Conservation (phyloP, 1,284 basidiomycete genomes). For the Tilletia indica region DNA sequence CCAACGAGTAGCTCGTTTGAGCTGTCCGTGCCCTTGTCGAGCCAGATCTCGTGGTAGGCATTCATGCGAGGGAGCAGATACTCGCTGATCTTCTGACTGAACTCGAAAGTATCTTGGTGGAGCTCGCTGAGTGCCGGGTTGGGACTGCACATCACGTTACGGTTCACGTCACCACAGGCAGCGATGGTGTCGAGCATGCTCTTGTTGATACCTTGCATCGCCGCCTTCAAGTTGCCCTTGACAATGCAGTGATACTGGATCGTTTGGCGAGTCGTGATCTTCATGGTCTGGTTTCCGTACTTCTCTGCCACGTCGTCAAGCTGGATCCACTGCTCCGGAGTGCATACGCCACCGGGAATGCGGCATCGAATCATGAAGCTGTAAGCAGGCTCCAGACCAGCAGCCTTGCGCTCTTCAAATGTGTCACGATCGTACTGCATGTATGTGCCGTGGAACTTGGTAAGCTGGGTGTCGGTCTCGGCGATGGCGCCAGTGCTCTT, state of each 20-base stretch:
- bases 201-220: constrained; percentile 94
- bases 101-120: constrained; percentile 80
- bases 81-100: constrained; percentile 80
- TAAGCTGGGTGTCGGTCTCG: constrained; percentile 85
- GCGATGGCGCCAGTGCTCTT: constrained; percentile 82
- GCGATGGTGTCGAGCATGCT: constrained; percentile 90
- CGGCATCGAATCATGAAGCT: constrained; percentile 98
- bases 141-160: constrained; percentile 88
- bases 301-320: constrained; percentile 95
- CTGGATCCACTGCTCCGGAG: constrained; percentile 85
- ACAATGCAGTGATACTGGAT: constrained; percentile 99
- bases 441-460: constrained; percentile 87
- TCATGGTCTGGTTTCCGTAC: constrained; percentile 90
- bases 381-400: constrained; percentile 92
- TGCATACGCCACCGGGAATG: constrained; percentile 92
- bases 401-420: constrained; percentile 86
- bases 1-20: constrained; percentile 76
- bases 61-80: constrained; percentile 84
- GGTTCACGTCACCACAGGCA: constrained; percentile 94
- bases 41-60: constrained; percentile 98
- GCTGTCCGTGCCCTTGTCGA: constrained; percentile 64
- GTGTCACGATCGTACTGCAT: constrained; percentile 88
- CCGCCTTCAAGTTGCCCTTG: constrained; percentile 91
- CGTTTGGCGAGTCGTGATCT: constrained; percentile 96
- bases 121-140: constrained; percentile 83